These are phyloP conservation scores for Raffaelea deltoideospora DNA, from an alignment of 2,329 filamentous ascomycete species.

Conservation along the genomic window DNA sequence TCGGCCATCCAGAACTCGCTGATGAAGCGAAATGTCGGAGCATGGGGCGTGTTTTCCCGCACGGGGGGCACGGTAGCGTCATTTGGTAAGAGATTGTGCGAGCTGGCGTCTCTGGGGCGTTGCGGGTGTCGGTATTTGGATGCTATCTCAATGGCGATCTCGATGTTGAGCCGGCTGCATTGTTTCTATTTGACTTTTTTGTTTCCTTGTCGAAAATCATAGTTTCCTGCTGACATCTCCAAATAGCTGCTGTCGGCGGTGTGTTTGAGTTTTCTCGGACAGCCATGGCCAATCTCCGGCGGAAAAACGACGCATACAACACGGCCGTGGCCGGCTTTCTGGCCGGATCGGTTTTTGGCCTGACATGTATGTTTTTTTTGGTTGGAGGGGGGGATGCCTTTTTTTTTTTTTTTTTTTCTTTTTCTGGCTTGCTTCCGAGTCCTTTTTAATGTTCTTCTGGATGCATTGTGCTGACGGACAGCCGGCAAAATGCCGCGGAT, in stretches of 20 bases:
- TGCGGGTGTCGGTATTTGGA: neutral
- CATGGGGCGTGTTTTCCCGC: slow-evolving; percentile 65
- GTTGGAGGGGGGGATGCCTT: too few species aligned
- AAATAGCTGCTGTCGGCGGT: slow-evolving; percentile 53
- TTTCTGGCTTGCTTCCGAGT: neutral
- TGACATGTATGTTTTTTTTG: slow-evolving; percentile 46
- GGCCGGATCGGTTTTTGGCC: slow-evolving; percentile 55
- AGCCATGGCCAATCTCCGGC: slow-evolving; percentile 69
- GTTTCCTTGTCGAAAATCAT: too few species aligned
- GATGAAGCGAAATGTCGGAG: slow-evolving; percentile 65
- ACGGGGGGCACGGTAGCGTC: slow-evolving; percentile 58
- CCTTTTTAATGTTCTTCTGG: too few species aligned
- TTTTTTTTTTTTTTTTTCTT: neutral
- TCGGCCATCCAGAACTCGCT: slow-evolving; percentile 66
- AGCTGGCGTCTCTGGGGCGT: neutral
- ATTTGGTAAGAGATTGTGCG: slow-evolving; percentile 35
- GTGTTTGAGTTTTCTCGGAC: slow-evolving; percentile 64
- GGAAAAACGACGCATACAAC: slow-evolving; percentile 70
- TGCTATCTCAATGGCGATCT: too few species aligned
- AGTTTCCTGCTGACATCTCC: too few species aligned
- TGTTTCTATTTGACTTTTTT: too few species aligned
- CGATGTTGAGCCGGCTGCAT: too few species aligned
- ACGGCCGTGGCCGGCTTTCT: slow-evolving; percentile 61
- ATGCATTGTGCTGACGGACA: too few species aligned
- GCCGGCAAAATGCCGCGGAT: slow-evolving; percentile 54